Percentiles rank a stretch among this genome's conserved stretches.
phyloP scores from a whole-genome alignment of 1,139 yeast species.

The Martiniozyma asiatica region DNA sequence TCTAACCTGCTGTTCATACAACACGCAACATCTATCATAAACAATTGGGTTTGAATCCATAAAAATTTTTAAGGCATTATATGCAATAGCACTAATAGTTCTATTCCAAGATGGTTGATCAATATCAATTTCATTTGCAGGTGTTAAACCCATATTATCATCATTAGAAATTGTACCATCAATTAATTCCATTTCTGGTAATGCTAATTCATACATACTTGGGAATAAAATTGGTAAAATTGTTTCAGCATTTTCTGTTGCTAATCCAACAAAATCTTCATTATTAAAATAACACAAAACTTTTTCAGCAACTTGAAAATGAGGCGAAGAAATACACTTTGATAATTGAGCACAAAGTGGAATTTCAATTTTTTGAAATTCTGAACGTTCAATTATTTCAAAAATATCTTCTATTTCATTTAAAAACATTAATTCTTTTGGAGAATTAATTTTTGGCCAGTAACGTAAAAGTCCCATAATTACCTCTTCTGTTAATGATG shows the following conservation, averaged over 20 bases:
- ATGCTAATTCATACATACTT: conserved; percentile 71
- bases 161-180: conserved; percentile 26
- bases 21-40: conserved; percentile 82
- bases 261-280: conserved; percentile 81
- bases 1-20: conserved; percentile 66
- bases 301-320: conserved; percentile 95
- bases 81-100: conserved; percentile 83
- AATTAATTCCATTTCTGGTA: conserved; percentile 27
- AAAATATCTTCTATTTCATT: conserved; percentile 94
- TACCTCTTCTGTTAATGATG: conserved; percentile 84
- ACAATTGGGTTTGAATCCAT: conserved; percentile 88
- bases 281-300: conserved; percentile 91
- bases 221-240: conserved; percentile 89
- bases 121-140: no score
- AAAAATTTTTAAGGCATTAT: conserved; percentile 81
- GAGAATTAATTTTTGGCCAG: conserved; percentile 96
- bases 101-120: conserved; percentile 59
- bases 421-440: conserved; percentile 90
- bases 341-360: conserved; percentile 91
- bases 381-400: conserved; percentile 91
- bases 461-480: conserved; percentile 83
- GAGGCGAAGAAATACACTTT: conserved; percentile 88
- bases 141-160: no score
- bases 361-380: conserved; percentile 82
- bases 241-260: conserved; percentile 82